phyloP scores from a whole-genome alignment of 768 basidiomycete genomes.

The Crepidotus variabilis region DNA sequence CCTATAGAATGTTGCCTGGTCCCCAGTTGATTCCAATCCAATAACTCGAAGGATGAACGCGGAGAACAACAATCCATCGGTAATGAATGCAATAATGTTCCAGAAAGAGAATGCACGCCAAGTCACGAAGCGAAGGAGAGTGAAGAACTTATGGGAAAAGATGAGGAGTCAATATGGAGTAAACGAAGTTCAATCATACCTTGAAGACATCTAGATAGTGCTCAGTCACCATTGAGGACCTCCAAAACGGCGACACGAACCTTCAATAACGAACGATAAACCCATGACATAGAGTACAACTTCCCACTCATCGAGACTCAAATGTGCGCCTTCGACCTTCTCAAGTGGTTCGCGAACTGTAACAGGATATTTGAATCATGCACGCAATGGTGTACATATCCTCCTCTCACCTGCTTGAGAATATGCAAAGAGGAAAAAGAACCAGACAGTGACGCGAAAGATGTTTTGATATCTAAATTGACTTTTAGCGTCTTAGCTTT shows the following conservation, averaged over 20 bases:
- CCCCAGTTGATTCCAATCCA: constrained; percentile 40
- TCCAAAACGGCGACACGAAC: constrained; percentile 32
- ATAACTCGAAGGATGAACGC: constrained; percentile 74
- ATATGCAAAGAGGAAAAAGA: constrained; percentile 75
- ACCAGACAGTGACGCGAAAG: constrained; percentile 74
- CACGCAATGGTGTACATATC: not conserved
- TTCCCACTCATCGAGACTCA: constrained; percentile 77
- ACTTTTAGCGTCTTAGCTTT: constrained; percentile 2
- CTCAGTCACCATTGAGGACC: not conserved
- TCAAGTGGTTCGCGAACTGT: constrained; percentile 77
- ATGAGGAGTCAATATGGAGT: not conserved
- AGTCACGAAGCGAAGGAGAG: constrained; percentile 70
- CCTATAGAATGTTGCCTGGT: constrained; percentile 34
- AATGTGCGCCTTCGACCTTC: constrained; percentile 50
- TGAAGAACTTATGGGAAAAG: constrained; percentile 49
- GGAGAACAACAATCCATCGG: constrained; percentile 65
- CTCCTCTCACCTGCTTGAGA: constrained; percentile 72
- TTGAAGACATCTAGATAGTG: constrained; percentile 45
- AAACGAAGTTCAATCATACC: constrained; percentile 26
- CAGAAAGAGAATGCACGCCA: constrained; percentile 83
- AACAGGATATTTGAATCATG: constrained; percentile 3
- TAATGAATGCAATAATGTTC: constrained; percentile 66
- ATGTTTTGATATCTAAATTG: constrained; percentile 74
- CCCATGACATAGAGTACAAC: constrained; percentile 74
- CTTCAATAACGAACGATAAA: constrained; percentile 76